phyloP scores from a whole-genome alignment of 192 early-diverging fungal species.

The Coemansia sp. region DNA sequence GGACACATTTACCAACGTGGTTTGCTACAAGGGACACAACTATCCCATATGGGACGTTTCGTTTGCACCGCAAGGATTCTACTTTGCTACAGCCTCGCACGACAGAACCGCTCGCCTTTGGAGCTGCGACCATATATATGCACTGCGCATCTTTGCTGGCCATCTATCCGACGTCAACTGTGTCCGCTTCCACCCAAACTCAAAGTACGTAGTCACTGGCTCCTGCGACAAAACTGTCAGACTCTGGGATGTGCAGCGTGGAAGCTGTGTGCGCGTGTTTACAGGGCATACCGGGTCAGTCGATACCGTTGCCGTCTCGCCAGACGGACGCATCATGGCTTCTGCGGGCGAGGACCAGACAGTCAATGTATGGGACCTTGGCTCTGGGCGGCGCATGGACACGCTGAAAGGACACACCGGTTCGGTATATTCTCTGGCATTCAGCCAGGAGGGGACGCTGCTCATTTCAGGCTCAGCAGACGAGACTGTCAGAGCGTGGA shows the following conservation, averaged over 20 bases:
- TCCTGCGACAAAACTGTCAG: constrained; percentile 86
- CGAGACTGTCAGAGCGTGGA: constrained; percentile 88
- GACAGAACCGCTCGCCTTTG: constrained; percentile 95
- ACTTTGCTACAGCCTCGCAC: constrained; percentile 96
- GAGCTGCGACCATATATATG: constrained; percentile 96
- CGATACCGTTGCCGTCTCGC: constrained; percentile 84
- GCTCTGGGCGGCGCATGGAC: constrained; percentile 79
- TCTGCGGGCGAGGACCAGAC: constrained; percentile 71
- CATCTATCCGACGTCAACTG: constrained; percentile 95
- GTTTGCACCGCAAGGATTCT: constrained; percentile 87
- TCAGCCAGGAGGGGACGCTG: constrained; percentile 78
- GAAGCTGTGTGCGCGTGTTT: constrained; percentile 87
- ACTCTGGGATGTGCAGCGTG: constrained; percentile 93
- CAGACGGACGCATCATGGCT: constrained; percentile 89
- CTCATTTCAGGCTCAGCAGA: constrained; percentile 87
- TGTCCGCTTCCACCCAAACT: constrained; percentile 97
- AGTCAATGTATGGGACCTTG: constrained; percentile 92
- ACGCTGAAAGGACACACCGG: constrained; percentile 83
- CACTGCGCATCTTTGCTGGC: constrained; percentile 96
- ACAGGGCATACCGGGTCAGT: constrained; percentile 84
- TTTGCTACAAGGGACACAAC: constrained; percentile 95
- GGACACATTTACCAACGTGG: constrained; percentile 89
- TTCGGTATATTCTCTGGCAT: constrained; percentile 80
- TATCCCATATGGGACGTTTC: constrained; percentile 96
- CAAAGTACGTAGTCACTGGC: constrained; percentile 91